Evolutionary conservation across 1,139 yeast genomes (phyloP), one percentile per base, ranked within the genome.

Genomic region (Sugiyamaella novakii): DNA sequence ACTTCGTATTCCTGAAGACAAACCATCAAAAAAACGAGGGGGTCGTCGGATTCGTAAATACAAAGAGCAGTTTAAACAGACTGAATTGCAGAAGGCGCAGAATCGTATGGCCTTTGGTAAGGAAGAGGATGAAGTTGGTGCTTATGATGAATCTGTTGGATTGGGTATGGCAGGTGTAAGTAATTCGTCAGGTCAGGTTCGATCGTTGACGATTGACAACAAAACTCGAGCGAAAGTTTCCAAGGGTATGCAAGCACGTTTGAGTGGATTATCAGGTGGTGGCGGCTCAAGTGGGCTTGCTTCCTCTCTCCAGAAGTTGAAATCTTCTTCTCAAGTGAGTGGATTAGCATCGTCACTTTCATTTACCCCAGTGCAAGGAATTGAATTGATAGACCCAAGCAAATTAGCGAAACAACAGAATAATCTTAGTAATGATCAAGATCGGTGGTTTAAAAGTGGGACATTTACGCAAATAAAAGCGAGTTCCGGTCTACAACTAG

Each of bases 41-140:
- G 99, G 99, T 0, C 73, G 81, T 56, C 72, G 91, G 52, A 76
- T 85, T 56, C 74, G 96, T 44, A 88, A 88, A 66, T 78, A 81
- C 72, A 87, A 86, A 64, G 88, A 89, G 62, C 80, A 86, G 60
- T 83, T 84, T 68, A 83, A 83, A 61, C 77, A 85, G 76, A 84
- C 96, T 0, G 95, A 89, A 46, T 65, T 87, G 37, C 83, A 91
- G 31, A 83, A 82, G 59, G 86, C 95, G 1, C 95, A 88, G 59
- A 89, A 91, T 63, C 79, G 87, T 59, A 77, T 91, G 80, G 84
- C 78, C 43, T 91, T 91, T 69, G 96, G 95, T 5, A 77, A 82
- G 58, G 74, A 75, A 53, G 95, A 87, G 63, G 75, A 83, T 0
- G 72, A 77, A 3, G 74, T 75, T 53, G 88, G 84, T 57, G 65